phyloP scores from a whole-genome alignment of 2,329 filamentous ascomycete species.

The Blastomyces silverae region DNA sequence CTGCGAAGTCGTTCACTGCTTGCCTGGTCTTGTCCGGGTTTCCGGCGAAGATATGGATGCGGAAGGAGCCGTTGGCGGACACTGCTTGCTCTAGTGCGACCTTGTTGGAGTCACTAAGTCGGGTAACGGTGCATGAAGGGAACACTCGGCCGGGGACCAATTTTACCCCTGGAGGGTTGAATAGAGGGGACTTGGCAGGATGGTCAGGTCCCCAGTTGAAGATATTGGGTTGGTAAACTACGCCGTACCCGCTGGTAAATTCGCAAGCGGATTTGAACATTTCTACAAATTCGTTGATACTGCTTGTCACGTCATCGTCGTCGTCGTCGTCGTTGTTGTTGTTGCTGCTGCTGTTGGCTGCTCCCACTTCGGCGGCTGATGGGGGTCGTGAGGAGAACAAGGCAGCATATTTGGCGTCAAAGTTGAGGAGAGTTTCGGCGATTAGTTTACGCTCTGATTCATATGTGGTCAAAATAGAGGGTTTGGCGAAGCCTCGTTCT shows the following conservation, averaged over 20 bases:
- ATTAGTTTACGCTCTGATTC: constrained; percentile 78
- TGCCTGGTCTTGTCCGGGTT: constrained; percentile 51
- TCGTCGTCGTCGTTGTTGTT: background rate
- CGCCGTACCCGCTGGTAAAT: constrained; percentile 87
- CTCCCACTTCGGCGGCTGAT: constrained; percentile 64
- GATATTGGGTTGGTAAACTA: constrained; percentile 72
- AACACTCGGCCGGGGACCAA: constrained; percentile 69
- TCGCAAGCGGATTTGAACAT: constrained; percentile 88
- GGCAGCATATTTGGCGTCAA: constrained; percentile 83
- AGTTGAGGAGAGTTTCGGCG: constrained; percentile 74
- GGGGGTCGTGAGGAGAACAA: constrained; percentile 76
- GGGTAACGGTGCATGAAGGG: constrained; percentile 71
- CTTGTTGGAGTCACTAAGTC: constrained; percentile 80
- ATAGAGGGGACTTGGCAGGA: constrained; percentile 61
- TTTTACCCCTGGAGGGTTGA: constrained; percentile 59
- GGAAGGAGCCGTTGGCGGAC: constrained; percentile 79
- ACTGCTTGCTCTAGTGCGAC: constrained; percentile 87
- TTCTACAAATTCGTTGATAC: constrained; percentile 67
- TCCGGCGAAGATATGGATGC: constrained; percentile 81
- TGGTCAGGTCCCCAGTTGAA: constrained; percentile 78
- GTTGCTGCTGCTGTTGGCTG: constrained; percentile 39
- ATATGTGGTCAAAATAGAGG: constrained; percentile 72
- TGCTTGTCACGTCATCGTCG: constrained; percentile 28
- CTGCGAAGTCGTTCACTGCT: constrained; percentile 64
- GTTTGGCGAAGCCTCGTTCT: constrained; percentile 70